These are phyloP conservation scores for Populus alba DNA, from an alignment of 345 rosid genomes.

Conservation along the genomic window DNA sequence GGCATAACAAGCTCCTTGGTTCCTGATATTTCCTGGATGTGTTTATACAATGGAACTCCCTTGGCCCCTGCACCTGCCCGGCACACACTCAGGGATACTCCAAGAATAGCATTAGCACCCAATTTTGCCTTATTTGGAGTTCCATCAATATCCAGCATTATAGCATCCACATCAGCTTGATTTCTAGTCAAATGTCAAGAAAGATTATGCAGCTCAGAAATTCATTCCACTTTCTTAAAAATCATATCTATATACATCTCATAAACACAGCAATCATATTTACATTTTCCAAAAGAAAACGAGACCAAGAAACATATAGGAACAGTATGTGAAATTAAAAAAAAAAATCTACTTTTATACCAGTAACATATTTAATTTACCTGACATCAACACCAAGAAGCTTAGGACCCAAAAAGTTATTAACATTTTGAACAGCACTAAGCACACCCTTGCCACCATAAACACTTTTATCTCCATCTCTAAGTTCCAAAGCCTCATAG, in stretches of 20 bases:
- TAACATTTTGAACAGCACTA: constrained; percentile 69
- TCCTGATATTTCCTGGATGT: constrained; percentile 82
- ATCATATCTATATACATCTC: not conserved
- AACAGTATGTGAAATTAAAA: too few relatives aligned
- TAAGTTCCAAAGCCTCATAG: constrained; percentile 92
- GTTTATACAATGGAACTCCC: constrained; percentile 84
- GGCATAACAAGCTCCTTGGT: constrained; percentile 97
- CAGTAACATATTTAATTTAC: constrained; percentile 27
- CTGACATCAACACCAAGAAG: constrained; percentile 89
- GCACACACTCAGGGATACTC: constrained; percentile 89
- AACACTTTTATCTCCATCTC: constrained; percentile 79
- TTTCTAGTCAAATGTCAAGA: constrained; percentile 43
- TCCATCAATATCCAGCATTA: constrained; percentile 88
- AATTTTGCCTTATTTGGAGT: constrained; percentile 81
- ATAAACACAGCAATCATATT: not conserved
- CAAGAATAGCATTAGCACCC: constrained; percentile 93
- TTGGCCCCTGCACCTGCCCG: constrained; percentile 97
- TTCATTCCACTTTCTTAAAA: not conserved
- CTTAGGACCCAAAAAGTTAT: constrained; percentile 76
- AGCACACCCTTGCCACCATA: constrained; percentile 96
- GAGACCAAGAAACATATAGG: too few relatives aligned
- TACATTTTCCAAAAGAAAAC: not conserved
- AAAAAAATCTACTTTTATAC: too few relatives aligned
- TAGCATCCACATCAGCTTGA: constrained; percentile 81
- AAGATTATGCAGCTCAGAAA: constrained; percentile 1